These are phyloP conservation scores for Heimioporus sp. DNA, from an alignment of 768 basidiomycete genomes.

Conservation along the genomic window DNA sequence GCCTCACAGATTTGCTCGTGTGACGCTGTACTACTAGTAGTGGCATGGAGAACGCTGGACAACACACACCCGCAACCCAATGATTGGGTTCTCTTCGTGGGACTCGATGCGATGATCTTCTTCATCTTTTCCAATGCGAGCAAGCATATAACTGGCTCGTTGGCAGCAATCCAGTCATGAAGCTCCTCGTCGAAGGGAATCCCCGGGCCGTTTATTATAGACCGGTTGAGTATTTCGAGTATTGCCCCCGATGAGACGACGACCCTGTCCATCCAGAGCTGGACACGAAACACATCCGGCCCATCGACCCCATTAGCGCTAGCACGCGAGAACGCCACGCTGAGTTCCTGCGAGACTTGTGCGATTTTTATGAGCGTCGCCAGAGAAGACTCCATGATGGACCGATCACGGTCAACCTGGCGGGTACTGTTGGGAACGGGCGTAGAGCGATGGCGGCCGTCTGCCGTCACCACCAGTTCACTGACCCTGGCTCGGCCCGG, in stretches of 20 bases:
- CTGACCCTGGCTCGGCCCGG: no score
- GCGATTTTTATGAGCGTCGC: neutral
- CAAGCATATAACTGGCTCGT: neutral
- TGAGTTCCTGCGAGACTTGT: neutral
- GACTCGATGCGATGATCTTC: neutral
- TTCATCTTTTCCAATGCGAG: neutral
- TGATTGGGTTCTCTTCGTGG: no score
- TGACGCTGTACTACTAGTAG: no score
- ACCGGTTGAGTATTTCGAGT: neutral
- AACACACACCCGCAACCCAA: neutral
- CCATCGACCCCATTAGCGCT: neutral
- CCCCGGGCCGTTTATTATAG: neutral
- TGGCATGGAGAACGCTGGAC: neutral
- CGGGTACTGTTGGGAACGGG: no score
- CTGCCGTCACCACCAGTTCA: no score
- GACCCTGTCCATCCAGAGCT: neutral
- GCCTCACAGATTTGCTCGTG: neutral
- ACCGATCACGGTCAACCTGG: no score
- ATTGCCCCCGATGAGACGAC: neutral
- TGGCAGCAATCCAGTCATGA: neutral
- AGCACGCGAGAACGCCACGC: neutral
- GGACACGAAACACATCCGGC: neutral
- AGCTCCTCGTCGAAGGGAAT: neutral
- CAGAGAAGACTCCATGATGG: neutral
- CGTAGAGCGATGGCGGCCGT: no score